phyloP scores from a whole-genome alignment of 2,329 filamentous ascomycete genomes.

The Blastomyces gilchristii region DNA sequence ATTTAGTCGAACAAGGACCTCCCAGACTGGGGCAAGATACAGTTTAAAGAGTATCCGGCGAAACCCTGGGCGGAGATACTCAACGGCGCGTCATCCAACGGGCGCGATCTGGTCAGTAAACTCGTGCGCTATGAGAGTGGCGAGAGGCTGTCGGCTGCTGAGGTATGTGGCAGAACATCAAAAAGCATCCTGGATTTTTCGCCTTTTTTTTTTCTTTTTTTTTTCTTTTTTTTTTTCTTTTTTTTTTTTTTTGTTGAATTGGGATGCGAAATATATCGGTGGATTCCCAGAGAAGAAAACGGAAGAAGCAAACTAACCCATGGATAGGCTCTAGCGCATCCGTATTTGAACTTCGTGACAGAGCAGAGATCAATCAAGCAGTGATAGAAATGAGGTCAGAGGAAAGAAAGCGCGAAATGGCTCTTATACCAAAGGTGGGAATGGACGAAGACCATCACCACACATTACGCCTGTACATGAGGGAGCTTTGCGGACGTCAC shows the following conservation, averaged over 20 bases:
- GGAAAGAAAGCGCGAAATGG: too few relatives aligned
- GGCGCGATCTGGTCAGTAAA: slow-evolving; percentile 54
- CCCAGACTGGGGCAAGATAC: slow-evolving; percentile 76
- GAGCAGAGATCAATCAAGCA: too few relatives aligned
- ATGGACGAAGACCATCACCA: too few relatives aligned
- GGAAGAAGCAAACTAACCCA: background rate
- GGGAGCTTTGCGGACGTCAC: too few relatives aligned
- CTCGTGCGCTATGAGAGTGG: slow-evolving; percentile 32
- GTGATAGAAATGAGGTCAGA: too few relatives aligned
- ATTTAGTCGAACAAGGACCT: slow-evolving; percentile 40
- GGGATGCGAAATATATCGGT: too few relatives aligned
- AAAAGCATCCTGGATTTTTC: background rate
- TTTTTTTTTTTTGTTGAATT: background rate
- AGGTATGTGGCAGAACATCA: background rate
- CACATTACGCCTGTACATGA: too few relatives aligned
- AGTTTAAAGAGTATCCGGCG: slow-evolving; percentile 65
- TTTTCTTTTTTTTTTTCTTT: background rate
- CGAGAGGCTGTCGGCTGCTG: background rate
- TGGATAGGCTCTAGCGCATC: slow-evolving; percentile 29
- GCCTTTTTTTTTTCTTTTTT: background rate
- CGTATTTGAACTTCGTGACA: slow-evolving; percentile 23
- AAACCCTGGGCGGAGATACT: slow-evolving; percentile 62
- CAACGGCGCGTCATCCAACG: slow-evolving; percentile 46
- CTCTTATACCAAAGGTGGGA: too few relatives aligned
- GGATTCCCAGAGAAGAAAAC: too few relatives aligned